Percentiles rank a stretch among this genome's conserved stretches.
These are phyloP conservation scores for Aspergillus bridgeri DNA, from an alignment of 495 filamentous ascomycete species.

Conservation along the genomic window DNA sequence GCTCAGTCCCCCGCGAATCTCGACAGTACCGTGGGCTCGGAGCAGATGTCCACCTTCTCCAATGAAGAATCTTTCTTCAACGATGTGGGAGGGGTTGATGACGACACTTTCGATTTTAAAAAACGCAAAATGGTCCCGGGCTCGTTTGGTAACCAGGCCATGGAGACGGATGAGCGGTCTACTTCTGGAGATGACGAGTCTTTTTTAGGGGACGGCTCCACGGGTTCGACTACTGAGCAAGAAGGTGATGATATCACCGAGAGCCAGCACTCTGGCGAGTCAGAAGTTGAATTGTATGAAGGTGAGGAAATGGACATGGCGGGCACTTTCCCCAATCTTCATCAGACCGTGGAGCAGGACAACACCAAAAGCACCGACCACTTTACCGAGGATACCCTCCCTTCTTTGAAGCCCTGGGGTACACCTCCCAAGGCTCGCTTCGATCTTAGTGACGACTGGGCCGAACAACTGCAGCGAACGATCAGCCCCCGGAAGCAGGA, in stretches of 20 bases:
- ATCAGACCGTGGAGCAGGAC: conserved; percentile 64
- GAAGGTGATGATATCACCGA: conserved; percentile 60
- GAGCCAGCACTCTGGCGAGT: conserved; percentile 54
- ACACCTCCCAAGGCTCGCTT: conserved; percentile 61
- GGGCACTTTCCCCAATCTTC: conserved; percentile 64
- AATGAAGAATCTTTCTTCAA: conserved; percentile 48
- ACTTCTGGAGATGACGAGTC: conserved; percentile 50
- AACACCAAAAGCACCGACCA: conserved; percentile 40
- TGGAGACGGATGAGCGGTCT: conserved; percentile 49
- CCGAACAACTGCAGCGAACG: conserved; percentile 84
- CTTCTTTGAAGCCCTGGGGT: conserved; percentile 39
- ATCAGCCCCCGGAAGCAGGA: conserved; percentile 88
- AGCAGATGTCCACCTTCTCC: conserved; percentile 46
- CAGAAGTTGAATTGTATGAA: conserved; percentile 67
- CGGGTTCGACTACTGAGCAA: conserved; percentile 69
- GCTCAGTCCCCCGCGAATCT: conserved; percentile 30
- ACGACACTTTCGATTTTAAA: conserved; percentile 82
- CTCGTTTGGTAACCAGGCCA: conserved; percentile 63
- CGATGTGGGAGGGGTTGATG: conserved; percentile 53
- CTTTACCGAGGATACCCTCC: conserved; percentile 45
- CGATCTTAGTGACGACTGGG: conserved; percentile 68
- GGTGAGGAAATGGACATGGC: conserved; percentile 74
- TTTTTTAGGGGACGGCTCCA: conserved; percentile 90
- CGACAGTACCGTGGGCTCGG: conserved; percentile 39
- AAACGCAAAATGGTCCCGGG: conserved; percentile 70